phyloP scores from a whole-genome alignment of 108 stramenopile species.

The Discostella pseudostelligera region DNA sequence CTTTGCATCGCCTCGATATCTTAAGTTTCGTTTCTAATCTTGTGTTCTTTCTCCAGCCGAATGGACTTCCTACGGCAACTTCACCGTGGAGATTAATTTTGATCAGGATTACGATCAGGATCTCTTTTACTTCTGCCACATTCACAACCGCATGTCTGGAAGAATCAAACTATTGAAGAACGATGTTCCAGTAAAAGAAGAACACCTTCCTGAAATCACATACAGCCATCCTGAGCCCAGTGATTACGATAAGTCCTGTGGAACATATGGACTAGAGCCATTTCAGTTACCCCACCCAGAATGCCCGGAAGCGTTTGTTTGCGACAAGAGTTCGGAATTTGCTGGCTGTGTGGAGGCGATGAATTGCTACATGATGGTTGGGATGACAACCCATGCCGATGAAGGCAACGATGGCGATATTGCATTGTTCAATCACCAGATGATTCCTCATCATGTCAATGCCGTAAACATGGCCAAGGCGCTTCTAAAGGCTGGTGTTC shows the following conservation, averaged over 20 bases:
- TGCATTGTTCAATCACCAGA: conserved; percentile 81
- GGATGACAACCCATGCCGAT: conserved; percentile 56
- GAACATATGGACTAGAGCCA: conserved; percentile 60
- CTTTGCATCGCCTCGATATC: neutral
- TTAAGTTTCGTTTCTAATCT: neutral
- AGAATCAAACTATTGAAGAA: conserved; percentile 72
- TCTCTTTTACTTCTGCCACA: conserved; percentile 93
- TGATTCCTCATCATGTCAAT: conserved; percentile 93
- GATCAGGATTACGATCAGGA: conserved; percentile 53
- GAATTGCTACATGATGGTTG: conserved; percentile 72
- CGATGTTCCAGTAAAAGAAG: conserved; percentile 38
- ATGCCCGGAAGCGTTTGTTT: conserved; percentile 65
- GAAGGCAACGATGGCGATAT: conserved; percentile 20
- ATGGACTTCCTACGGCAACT: conserved; percentile 59
- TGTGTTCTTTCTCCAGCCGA: conserved; percentile 27
- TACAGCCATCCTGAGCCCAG: conserved; percentile 55
- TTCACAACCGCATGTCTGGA: conserved; percentile 70
- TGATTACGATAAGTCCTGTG: conserved; percentile 68
- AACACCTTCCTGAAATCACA: conserved; percentile 46
- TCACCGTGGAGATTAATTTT: conserved; percentile 58
- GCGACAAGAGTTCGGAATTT: conserved; percentile 42
- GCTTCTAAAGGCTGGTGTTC: conserved; percentile 44
- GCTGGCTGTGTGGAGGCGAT: conserved; percentile 74
- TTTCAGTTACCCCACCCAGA: conserved; percentile 55
- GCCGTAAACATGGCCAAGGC: conserved; percentile 93